A percentile compares a stretch with the other conserved stretches of the same genome.
Conservation (phyloP, 257 asterid genomes). For the Marsdenia floribunda region DNA sequence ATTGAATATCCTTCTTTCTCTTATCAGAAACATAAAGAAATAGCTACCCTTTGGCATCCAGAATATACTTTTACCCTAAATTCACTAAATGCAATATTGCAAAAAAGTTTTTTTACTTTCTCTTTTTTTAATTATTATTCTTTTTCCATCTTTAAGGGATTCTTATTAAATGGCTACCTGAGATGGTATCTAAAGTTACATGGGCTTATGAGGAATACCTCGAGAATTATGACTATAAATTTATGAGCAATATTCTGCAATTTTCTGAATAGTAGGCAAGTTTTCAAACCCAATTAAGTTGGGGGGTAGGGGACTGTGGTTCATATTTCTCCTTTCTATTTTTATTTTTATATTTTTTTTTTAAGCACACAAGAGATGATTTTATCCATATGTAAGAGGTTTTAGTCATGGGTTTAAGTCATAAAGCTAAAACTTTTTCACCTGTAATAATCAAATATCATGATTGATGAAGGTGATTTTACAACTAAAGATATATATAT, state of each 20-base stretch:
- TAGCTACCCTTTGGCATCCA: background rate
- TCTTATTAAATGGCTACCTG: too few relatives aligned
- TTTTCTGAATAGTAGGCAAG: too few relatives aligned
- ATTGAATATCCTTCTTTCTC: background rate
- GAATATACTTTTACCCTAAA: background rate
- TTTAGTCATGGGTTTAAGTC: slow-evolving; percentile 6
- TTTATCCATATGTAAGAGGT: slow-evolving; percentile 5
- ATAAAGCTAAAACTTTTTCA: slow-evolving; percentile 4
- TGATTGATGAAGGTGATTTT: slow-evolving; percentile 19
- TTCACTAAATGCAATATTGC: background rate
- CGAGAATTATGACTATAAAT: too few relatives aligned
- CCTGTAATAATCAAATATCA: slow-evolving; percentile 16
- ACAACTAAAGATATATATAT: background rate
- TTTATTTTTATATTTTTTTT: too few relatives aligned
- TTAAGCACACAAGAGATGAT: background rate
- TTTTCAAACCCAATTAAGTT: too few relatives aligned
- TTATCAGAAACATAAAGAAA: background rate
- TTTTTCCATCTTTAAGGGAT: too few relatives aligned
- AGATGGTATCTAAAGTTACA: too few relatives aligned
- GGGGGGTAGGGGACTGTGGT: too few relatives aligned
- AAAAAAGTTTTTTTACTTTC: background rate
- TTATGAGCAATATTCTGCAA: too few relatives aligned
- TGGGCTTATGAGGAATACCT: too few relatives aligned
- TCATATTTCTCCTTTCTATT: too few relatives aligned
- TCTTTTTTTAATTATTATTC: too few relatives aligned